Evolutionary conservation across 345 rosid species (phyloP).

Genomic region (Hibiscus mutabilis): DNA sequence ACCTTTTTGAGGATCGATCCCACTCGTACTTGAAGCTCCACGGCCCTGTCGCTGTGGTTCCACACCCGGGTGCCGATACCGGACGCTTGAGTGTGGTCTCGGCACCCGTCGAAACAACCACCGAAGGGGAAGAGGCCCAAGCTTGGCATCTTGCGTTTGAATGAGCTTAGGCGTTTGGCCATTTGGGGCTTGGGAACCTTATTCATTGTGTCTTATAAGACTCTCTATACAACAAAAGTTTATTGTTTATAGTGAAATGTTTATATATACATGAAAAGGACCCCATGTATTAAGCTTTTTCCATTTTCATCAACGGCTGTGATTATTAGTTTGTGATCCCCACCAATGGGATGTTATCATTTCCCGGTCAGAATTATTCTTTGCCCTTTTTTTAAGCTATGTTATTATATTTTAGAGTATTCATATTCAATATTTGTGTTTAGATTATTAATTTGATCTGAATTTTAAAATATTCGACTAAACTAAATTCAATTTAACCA

Average conservation of each 20-base stretch:
- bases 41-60: slow-evolving; percentile 65
- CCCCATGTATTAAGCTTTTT: background rate
- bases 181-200: slow-evolving; percentile 27
- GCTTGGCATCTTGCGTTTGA: slow-evolving; percentile 30
- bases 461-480: too few species aligned
- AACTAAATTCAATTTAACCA: too few species aligned
- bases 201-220: slow-evolving; percentile 11
- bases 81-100: slow-evolving; percentile 46
- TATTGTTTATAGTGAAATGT: background rate
- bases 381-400: slow-evolving; percentile 9
- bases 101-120: slow-evolving; percentile 71
- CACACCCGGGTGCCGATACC: slow-evolving; percentile 59
- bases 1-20: slow-evolving; percentile 78
- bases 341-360: background rate
- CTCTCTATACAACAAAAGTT: background rate
- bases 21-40: slow-evolving; percentile 74
- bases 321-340: slow-evolving; percentile 17
- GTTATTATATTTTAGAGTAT: background rate
- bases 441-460: too few species aligned
- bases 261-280: background rate
- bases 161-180: slow-evolving; percentile 32
- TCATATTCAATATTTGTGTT: background rate
- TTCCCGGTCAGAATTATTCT: slow-evolving; percentile 5
- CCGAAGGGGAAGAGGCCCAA: slow-evolving; percentile 35
- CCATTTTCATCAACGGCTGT: slow-evolving; percentile 18